Evolutionary conservation across 306 rosid species (phyloP), one percentile per base, ranked within the genome.

Genomic region (Medicago ruthenica): DNA sequence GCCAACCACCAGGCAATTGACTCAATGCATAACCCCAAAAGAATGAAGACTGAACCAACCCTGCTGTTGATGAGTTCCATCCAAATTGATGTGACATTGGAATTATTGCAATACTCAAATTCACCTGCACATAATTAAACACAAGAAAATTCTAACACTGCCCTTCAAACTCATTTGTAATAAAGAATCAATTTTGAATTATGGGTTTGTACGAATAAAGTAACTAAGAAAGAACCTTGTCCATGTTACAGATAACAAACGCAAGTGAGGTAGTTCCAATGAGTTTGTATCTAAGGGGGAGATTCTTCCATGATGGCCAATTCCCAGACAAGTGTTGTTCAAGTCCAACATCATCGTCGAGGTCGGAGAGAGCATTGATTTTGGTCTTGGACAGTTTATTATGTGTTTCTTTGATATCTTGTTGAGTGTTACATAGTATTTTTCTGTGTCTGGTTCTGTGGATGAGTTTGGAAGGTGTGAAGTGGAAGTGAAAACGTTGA

Each of bases 11-110:
- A 13, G 97, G 99, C 86, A 95, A 88, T 72, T 95, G 99, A 79
- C 97, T 92, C 83, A 92, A 73, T 2, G 99, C 98, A 83, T 95
- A 95, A 61, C 99, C 99, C 99, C 99, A 92, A 81, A 95, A 95
- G 92, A 95, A 95, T 48, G 99, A 90, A 10, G 99, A 95, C 74
- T 95, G 99, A 74, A 95, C 99, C 96, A 95, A 84, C 63, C 99
- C 99, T 40, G 97, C 97, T 58, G 72, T 80, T 6, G 99, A 90
- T 0, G 98, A 89, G 82, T 86, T 96, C 99, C 99, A 96, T 71
- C 93, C 93, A 86, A 90, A 90, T 85, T 92, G 97, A 80, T 90
- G 98, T 8, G 99, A 96, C 96, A 92, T 84, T 50, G 98, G 99
- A 76, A 96, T 90, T 81, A 92, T 90, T 24, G 99, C 97, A 85